These are phyloP conservation scores for Aureobasidium vineae DNA, from an alignment of 2,329 filamentous ascomycete species.

Conservation along the genomic window DNA sequence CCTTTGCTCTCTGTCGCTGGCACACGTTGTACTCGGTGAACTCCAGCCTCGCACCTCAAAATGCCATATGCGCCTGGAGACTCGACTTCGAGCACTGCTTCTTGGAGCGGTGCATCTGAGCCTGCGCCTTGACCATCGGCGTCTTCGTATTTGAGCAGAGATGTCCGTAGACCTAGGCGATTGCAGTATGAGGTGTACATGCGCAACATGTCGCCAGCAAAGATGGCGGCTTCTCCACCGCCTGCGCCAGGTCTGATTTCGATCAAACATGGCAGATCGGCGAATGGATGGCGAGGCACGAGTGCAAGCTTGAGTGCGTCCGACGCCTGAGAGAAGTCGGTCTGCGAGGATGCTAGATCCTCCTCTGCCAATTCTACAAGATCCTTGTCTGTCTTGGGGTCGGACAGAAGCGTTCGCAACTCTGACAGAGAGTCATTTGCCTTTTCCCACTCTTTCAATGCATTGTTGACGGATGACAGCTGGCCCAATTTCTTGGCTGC, in stretches of 20 bases:
- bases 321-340: slow-evolving; percentile 62
- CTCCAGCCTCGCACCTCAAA: slow-evolving; percentile 84
- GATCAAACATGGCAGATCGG: slow-evolving; percentile 81
- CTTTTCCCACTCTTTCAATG: slow-evolving; percentile 57
- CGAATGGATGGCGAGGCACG: slow-evolving; percentile 86
- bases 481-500: slow-evolving; percentile 59
- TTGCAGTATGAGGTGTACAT: slow-evolving; percentile 87
- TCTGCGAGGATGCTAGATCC: slow-evolving; percentile 68
- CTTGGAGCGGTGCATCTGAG: slow-evolving; percentile 69
- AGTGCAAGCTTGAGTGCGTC: slow-evolving; percentile 71
- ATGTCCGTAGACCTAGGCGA: slow-evolving; percentile 63
- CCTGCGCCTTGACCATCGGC: slow-evolving; percentile 59
- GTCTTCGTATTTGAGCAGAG: slow-evolving; percentile 76
- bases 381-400: slow-evolving; percentile 60
- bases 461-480: slow-evolving; percentile 52
- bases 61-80: slow-evolving; percentile 74
- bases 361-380: slow-evolving; percentile 59
- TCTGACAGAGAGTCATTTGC: slow-evolving; percentile 63
- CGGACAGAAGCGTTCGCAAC: slow-evolving; percentile 72
- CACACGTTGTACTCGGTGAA: slow-evolving; percentile 92
- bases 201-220: slow-evolving; percentile 78
- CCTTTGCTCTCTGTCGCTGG: slow-evolving; percentile 89
- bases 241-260: slow-evolving; percentile 92
- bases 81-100: slow-evolving; percentile 83
- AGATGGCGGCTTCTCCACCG: slow-evolving; percentile 86